These are phyloP conservation scores for Pseudoscleropodium purum DNA, from an alignment of 225 moss, liverwort and hornwort genomes.

Conservation along the genomic window DNA sequence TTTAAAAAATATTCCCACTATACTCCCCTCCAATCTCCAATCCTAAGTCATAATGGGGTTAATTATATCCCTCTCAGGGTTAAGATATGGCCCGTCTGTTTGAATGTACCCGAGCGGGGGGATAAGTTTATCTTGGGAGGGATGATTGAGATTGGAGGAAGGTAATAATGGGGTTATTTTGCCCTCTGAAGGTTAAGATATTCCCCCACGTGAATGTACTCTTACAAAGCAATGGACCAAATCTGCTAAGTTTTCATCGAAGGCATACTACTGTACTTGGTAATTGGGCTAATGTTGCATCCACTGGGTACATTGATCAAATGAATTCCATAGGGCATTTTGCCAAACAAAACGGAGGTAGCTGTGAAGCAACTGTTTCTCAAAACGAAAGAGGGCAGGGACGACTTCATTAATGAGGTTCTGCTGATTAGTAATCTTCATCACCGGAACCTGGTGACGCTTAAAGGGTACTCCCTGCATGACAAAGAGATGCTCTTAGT, in stretches of 20 bases:
- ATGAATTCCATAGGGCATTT: neutral
- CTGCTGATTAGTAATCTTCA: conserved; percentile 27
- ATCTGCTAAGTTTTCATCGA: neutral
- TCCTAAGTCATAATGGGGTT: neutral
- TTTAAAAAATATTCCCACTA: neutral
- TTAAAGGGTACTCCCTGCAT: conserved; percentile 32
- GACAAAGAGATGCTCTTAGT: conserved; percentile 33
- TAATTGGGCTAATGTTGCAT: neutral
- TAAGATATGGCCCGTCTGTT: neutral
- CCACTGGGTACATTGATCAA: neutral
- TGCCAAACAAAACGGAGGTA: conserved; percentile 15
- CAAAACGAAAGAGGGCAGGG: neutral
- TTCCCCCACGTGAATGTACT: neutral
- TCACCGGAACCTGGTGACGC: conserved; percentile 15
- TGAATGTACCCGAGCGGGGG: neutral
- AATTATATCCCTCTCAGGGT: neutral
- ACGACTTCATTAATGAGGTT: conserved; percentile 36
- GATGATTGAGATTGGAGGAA: neutral
- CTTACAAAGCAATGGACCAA: neutral
- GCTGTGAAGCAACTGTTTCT: conserved; percentile 32
- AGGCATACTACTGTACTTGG: neutral
- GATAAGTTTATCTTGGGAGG: neutral
- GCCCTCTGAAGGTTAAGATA: neutral
- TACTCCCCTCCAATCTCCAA: neutral
- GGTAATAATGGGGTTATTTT: neutral